phyloP scores from a whole-genome alignment of 1,284 basidiomycete genomes.

The Cryptococcus jaspeensis region DNA sequence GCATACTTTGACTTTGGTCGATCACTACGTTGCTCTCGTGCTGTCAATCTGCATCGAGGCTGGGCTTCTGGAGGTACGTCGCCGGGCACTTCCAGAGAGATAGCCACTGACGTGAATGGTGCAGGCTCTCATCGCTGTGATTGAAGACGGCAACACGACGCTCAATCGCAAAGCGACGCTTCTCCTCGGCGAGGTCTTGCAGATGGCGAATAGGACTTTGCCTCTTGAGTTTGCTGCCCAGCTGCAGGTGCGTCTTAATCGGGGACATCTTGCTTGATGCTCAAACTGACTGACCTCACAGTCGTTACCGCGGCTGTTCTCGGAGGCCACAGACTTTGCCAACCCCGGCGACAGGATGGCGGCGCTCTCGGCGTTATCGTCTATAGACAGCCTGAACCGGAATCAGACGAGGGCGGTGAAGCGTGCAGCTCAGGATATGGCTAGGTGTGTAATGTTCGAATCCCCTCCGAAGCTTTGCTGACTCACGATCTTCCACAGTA shows the following conservation, averaged over 20 bases:
- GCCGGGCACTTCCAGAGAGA: neutral
- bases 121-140: slow-evolving; percentile 77
- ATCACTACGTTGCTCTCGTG: slow-evolving; percentile 91
- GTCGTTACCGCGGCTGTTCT: slow-evolving; percentile 83
- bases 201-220: slow-evolving; percentile 83
- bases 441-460: slow-evolving; percentile 5
- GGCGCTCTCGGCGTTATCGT: slow-evolving; percentile 78
- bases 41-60: slow-evolving; percentile 82
- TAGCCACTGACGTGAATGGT: neutral
- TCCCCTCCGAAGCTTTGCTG: neutral
- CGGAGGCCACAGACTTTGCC: slow-evolving; percentile 74
- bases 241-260: slow-evolving; percentile 63
- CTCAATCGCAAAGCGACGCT: slow-evolving; percentile 84
- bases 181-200: slow-evolving; percentile 86
- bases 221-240: slow-evolving; percentile 77
- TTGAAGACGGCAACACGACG: slow-evolving; percentile 66
- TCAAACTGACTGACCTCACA: slow-evolving; percentile 41
- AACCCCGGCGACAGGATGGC: slow-evolving; percentile 64
- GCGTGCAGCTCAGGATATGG: slow-evolving; percentile 11
- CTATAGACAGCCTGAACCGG: slow-evolving; percentile 88
- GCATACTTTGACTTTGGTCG: slow-evolving; percentile 74
- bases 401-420: slow-evolving; percentile 56
- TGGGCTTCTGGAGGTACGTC: slow-evolving; percentile 76
- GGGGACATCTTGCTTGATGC: neutral
- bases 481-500: neutral